phyloP scores from a whole-genome alignment of 2,329 filamentous ascomycete genomes.

The Paramyrothecium sp. region DNA sequence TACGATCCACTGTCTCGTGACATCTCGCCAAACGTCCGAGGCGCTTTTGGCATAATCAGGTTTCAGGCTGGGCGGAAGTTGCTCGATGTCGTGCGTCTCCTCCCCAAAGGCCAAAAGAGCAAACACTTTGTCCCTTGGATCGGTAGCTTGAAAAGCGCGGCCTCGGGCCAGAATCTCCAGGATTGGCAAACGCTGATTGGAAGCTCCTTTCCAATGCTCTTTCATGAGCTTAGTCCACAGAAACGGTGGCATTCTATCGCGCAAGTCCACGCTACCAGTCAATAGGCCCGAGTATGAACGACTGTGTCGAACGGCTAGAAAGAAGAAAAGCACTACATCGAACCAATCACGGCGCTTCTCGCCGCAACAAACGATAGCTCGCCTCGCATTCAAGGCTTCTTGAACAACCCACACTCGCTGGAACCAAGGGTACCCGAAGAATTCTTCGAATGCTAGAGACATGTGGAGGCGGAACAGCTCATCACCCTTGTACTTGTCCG shows the following conservation, averaged over 20 bases:
- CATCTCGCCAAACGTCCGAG: not conserved
- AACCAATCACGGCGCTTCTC: not conserved
- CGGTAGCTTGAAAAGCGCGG: not conserved
- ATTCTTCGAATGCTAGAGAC: not conserved
- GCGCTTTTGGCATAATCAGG: not conserved
- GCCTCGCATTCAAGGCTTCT: not conserved
- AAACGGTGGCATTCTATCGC: not conserved
- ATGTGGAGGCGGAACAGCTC: not conserved
- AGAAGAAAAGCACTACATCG: not conserved
- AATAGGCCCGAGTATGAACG: not conserved
- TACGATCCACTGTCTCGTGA: not conserved
- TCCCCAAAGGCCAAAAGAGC: not conserved
- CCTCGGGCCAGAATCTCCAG: not conserved
- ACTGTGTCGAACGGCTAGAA: not conserved
- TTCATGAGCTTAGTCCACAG: not conserved
- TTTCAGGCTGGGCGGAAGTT: not conserved
- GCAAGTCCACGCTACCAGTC: not conserved
- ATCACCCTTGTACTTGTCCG: not conserved
- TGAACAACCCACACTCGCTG: not conserved
- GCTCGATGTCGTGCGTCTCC: not conserved
- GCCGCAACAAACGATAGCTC: not conserved
- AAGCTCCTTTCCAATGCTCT: not conserved
- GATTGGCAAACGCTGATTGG: not conserved
- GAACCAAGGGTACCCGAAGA: not conserved
- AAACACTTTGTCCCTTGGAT: not conserved